Evolutionary conservation across 2,329 filamentous ascomycete species (phyloP).

Genomic region (Verticillium albo-atrum): DNA sequence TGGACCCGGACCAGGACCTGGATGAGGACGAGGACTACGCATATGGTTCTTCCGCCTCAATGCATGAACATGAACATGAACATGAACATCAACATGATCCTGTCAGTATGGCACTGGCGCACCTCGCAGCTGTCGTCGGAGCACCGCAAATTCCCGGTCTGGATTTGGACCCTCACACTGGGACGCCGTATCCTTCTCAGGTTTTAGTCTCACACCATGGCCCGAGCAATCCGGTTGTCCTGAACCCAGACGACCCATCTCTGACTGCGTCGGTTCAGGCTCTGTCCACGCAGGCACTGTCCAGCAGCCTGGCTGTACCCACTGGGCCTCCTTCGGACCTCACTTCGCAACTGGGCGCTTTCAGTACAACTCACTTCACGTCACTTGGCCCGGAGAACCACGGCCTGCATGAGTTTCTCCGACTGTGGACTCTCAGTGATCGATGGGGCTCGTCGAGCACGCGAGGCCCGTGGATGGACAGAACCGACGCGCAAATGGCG

Average conservation of each 20-base stretch:
- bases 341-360: not conserved
- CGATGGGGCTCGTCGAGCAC: not conserved
- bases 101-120: not conserved
- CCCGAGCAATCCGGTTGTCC: not conserved
- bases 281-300: not conserved
- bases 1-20: too few relatives aligned
- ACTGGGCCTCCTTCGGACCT: not conserved
- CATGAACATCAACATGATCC: not conserved
- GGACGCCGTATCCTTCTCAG: not conserved
- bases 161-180: not conserved
- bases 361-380: not conserved
- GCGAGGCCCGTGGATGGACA: not conserved
- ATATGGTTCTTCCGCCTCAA: too few relatives aligned
- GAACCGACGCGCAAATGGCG: not conserved
- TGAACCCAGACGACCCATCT: not conserved
- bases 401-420: not conserved
- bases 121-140: not conserved
- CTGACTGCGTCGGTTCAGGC: not conserved
- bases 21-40: too few relatives aligned
- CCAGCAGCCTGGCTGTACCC: not conserved
- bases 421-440: not conserved
- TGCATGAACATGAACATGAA: too few relatives aligned
- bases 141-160: not conserved
- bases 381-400: not conserved
- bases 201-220: not conserved